Evolutionary conservation across 169 alveolate species (phyloP).

Genomic region (Perkinsus olseni): DNA sequence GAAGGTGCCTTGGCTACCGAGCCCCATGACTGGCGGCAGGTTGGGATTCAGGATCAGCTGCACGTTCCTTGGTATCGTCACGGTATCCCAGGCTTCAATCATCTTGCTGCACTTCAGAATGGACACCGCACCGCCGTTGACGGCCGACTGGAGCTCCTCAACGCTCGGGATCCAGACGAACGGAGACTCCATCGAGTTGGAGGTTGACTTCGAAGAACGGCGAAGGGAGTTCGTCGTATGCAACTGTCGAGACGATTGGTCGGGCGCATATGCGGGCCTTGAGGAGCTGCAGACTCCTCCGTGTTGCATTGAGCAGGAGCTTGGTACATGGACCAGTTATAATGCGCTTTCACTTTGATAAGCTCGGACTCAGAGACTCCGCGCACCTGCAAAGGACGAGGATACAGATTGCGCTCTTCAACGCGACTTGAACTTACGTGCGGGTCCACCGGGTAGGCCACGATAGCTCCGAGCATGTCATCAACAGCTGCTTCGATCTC

Average conservation of each 20-base stretch:
- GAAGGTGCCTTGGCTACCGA: conserved; percentile 68
- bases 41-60: neutral
- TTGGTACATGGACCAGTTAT: conserved; percentile 86
- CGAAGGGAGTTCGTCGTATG: conserved; percentile 35
- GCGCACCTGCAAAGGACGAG: neutral
- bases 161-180: conserved; percentile 76
- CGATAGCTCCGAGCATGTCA: conserved; percentile 71
- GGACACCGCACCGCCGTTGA: conserved; percentile 83
- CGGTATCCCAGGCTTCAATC: conserved; percentile 70
- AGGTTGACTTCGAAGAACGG: conserved; percentile 82
- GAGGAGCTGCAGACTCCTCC: conserved; percentile 73
- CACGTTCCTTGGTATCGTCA: conserved; percentile 46
- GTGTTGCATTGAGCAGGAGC: conserved; percentile 82
- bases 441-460: conserved; percentile 71
- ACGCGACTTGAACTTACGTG: conserved; percentile 49
- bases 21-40: neutral
- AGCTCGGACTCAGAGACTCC: conserved; percentile 67
- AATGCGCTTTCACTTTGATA: conserved; percentile 75
- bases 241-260: conserved; percentile 41
- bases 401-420: neutral
- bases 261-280: too few relatives aligned
- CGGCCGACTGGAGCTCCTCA: conserved; percentile 77
- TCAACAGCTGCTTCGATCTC: conserved; percentile 85
- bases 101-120: conserved; percentile 78
- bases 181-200: conserved; percentile 64